Evolutionary conservation across 352 stramenopile species (phyloP).

Genomic region (Phytophthora tubulina): DNA sequence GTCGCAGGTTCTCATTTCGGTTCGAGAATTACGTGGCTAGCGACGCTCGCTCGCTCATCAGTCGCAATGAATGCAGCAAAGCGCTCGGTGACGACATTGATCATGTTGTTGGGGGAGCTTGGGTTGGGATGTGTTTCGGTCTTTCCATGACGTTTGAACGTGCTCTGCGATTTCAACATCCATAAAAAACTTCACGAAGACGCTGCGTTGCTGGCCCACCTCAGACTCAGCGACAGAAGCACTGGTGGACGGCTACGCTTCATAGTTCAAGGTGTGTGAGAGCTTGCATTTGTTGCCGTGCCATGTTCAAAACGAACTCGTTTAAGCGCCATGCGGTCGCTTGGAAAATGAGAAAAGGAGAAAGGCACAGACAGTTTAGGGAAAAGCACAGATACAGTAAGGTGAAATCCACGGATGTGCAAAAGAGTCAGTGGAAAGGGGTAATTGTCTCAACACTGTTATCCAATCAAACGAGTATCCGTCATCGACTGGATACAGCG

Average conservation of each 20-base stretch:
- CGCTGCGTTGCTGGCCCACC: conserved; percentile 28
- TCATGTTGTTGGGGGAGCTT: conserved; percentile 27
- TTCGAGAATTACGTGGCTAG: conserved; percentile 11
- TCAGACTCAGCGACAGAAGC: conserved; percentile 18
- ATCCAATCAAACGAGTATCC: no score
- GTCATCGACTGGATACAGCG: no score
- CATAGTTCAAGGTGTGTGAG: neutral
- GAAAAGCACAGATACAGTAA: no score
- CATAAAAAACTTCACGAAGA: conserved; percentile 14
- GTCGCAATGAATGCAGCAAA: conserved; percentile 11
- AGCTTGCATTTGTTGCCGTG: conserved; percentile 13
- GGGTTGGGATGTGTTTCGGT: conserved; percentile 29
- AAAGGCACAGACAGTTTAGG: no score
- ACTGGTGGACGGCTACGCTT: conserved; percentile 8
- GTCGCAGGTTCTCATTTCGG: conserved; percentile 5
- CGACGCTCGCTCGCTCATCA: conserved; percentile 12
- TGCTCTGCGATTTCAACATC: conserved; percentile 20
- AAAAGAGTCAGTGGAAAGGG: no score
- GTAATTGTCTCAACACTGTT: no score
- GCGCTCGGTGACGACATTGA: conserved; percentile 3
- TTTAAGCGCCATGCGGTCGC: conserved; percentile 32
- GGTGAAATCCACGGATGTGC: no score
- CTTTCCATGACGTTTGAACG: conserved; percentile 30
- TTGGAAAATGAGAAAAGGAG: conserved; percentile 17
- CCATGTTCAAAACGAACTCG: conserved; percentile 21